Evolutionary conservation across 805 yeast species (phyloP).

Genomic region (Candida verbasci): DNA sequence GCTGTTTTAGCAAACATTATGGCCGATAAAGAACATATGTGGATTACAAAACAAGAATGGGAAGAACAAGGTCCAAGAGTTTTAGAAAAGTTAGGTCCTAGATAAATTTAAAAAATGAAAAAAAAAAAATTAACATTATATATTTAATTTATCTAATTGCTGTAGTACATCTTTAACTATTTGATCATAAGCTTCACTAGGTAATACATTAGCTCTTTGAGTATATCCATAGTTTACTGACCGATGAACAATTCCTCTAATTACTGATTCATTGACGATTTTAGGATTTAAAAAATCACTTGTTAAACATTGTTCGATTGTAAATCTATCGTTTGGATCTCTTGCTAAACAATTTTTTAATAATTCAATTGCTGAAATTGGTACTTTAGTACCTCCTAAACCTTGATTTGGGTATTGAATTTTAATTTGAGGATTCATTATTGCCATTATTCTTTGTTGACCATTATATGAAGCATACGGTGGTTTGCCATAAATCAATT

Average conservation of each 20-base stretch:
- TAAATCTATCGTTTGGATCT: conserved; percentile 64
- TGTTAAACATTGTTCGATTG: conserved; percentile 55
- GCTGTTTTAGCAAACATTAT: conserved; percentile 96
- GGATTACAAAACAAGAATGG: conserved; percentile 97
- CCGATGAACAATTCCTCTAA: conserved; percentile 67
- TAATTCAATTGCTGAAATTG: conserved; percentile 62
- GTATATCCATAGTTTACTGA: conserved; percentile 70
- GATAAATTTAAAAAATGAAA: too few relatives aligned
- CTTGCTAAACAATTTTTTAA: conserved; percentile 69
- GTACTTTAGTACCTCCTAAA: conserved; percentile 58
- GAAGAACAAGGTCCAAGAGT: conserved; percentile 91
- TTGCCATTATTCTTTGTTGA: conserved; percentile 73
- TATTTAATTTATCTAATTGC: conserved; percentile 35
- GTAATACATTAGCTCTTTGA: conserved; percentile 34
- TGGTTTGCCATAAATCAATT: conserved; percentile 90
- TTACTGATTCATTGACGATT: conserved; percentile 60
- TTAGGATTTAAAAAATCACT: conserved; percentile 73
- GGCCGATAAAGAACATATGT: conserved; percentile 98
- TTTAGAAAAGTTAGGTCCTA: conserved; percentile 85
- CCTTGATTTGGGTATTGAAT: conserved; percentile 64
- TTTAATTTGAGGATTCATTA: conserved; percentile 76
- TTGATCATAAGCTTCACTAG: conserved; percentile 36
- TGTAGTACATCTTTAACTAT: conserved; percentile 36
- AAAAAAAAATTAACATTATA: too few relatives aligned
- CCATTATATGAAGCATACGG: conserved; percentile 83